These are phyloP conservation scores for Fusarium bactridioides DNA, from an alignment of 2,329 filamentous ascomycete species.

Conservation along the genomic window DNA sequence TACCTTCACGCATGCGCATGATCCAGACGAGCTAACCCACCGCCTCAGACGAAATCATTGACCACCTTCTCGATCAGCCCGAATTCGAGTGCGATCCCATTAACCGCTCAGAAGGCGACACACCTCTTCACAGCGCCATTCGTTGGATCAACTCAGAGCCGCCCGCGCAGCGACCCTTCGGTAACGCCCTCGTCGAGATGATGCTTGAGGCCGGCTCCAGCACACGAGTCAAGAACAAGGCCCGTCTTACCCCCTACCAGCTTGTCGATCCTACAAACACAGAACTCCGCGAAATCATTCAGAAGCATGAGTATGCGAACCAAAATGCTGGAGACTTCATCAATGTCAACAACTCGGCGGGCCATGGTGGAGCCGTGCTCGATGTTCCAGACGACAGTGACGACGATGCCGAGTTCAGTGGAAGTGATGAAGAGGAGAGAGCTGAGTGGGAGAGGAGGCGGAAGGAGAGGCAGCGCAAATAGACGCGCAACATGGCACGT, in stretches of 20 bases:
- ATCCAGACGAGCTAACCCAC: slow-evolving; percentile 19
- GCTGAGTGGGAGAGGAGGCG: slow-evolving; percentile 66
- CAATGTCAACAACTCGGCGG: slow-evolving; percentile 41
- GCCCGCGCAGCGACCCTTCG: slow-evolving; percentile 69
- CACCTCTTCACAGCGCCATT: slow-evolving; percentile 80
- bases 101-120: slow-evolving; percentile 76
- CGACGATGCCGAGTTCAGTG: slow-evolving; percentile 68
- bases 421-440: slow-evolving; percentile 70
- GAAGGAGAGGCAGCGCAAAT: slow-evolving; percentile 48
- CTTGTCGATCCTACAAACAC: slow-evolving; percentile 76
- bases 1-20: neutral
- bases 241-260: slow-evolving; percentile 74
- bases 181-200: slow-evolving; percentile 75
- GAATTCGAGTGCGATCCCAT: slow-evolving; percentile 85
- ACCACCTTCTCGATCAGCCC: slow-evolving; percentile 82
- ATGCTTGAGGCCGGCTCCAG: slow-evolving; percentile 80
- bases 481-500: neutral
- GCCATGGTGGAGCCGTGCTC: slow-evolving; percentile 9
- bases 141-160: slow-evolving; percentile 77
- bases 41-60: slow-evolving; percentile 75
- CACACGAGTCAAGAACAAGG: slow-evolving; percentile 71
- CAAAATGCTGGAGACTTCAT: slow-evolving; percentile 68
- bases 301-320: slow-evolving; percentile 73
- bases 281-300: slow-evolving; percentile 68
- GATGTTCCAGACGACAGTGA: slow-evolving; percentile 50